Conservation (phyloP, 371 early-diverging fungal species). For the Mucor irregularis region DNA sequence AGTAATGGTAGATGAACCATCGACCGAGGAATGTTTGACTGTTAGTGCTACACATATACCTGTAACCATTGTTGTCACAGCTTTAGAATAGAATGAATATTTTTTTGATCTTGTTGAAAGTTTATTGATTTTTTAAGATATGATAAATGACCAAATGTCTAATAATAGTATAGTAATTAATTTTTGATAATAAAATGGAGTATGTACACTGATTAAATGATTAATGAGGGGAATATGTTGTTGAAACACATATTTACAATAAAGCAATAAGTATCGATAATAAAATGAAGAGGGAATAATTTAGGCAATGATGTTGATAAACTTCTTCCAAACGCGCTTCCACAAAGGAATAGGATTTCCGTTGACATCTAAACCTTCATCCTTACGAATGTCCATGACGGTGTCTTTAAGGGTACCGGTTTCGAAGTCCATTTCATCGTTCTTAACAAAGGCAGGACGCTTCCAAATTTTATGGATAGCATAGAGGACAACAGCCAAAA, state of each 20-base stretch:
- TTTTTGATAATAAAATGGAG: not conserved
- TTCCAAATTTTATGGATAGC: slow-evolving; percentile 50
- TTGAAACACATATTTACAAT: slow-evolving; percentile 14
- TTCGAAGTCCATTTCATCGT: slow-evolving; percentile 45
- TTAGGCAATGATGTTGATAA: slow-evolving; percentile 30
- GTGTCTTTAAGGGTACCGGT: slow-evolving; percentile 31
- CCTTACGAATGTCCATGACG: slow-evolving; percentile 22
- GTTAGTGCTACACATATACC: too few relatives aligned
- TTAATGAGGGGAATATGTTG: slow-evolving; percentile 6
- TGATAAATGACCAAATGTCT: not conserved
- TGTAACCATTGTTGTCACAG: not conserved
- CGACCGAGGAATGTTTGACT: too few relatives aligned
- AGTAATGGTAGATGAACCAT: too few relatives aligned
- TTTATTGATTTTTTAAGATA: slow-evolving; percentile 3
- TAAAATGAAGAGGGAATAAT: not conserved
- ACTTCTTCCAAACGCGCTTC: slow-evolving; percentile 24
- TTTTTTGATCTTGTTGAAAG: slow-evolving; percentile 9
- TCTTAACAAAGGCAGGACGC: slow-evolving; percentile 37
- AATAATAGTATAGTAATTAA: not conserved
- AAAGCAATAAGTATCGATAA: not conserved
- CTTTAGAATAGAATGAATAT: not conserved
- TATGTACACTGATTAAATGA: slow-evolving; percentile 2
- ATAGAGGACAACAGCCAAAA: slow-evolving; percentile 54
- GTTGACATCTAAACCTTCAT: slow-evolving; percentile 20
- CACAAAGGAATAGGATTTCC: slow-evolving; percentile 24